A percentile compares a stretch with the other conserved stretches of the same genome.
These are phyloP conservation scores for Cladorrhinum sp. DNA, from an alignment of 2,329 filamentous ascomycete species.

Conservation along the genomic window DNA sequence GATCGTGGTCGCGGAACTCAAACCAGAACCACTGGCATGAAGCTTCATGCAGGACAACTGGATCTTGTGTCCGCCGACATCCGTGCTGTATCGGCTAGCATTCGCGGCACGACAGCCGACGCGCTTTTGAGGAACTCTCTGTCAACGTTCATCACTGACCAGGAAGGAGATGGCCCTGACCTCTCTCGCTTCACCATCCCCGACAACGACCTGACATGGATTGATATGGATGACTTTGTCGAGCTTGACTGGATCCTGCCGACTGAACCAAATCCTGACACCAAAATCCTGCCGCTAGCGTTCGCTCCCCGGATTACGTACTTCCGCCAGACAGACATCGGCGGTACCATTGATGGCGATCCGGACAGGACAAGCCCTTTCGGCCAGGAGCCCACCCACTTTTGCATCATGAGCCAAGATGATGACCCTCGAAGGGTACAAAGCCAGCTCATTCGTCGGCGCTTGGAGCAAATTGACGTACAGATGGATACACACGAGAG, in stretches of 20 bases:
- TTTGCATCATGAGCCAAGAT: slow-evolving; percentile 89
- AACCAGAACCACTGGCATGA: slow-evolving; percentile 85
- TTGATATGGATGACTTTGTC: slow-evolving; percentile 99
- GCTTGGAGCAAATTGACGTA: slow-evolving; percentile 71
- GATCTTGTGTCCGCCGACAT: slow-evolving; percentile 91
- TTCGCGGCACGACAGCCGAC: slow-evolving; percentile 74
- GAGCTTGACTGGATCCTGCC: slow-evolving; percentile 96
- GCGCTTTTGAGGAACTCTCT: slow-evolving; percentile 64
- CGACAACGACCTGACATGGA: slow-evolving; percentile 93
- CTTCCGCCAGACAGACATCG: slow-evolving; percentile 93
- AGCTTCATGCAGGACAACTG: slow-evolving; percentile 90
- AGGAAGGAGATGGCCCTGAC: slow-evolving; percentile 60
- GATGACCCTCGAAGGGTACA: slow-evolving; percentile 89
- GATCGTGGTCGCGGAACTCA: slow-evolving; percentile 74
- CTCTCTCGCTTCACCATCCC: slow-evolving; percentile 91
- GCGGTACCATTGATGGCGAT: slow-evolving; percentile 74
- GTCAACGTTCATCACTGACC: slow-evolving; percentile 49
- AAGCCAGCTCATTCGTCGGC: slow-evolving; percentile 75
- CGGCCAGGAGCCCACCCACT: slow-evolving; percentile 88
- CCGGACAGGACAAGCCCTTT: slow-evolving; percentile 82
- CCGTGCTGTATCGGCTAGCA: slow-evolving; percentile 86
- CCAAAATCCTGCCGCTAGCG: slow-evolving; percentile 87
- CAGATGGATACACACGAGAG: slow-evolving; percentile 75
- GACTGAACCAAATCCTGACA: slow-evolving; percentile 84
- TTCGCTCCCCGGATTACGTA: slow-evolving; percentile 96